Evolutionary conservation across 371 early-diverging fungal species (phyloP).

Genomic region (Mortierella sp.): DNA sequence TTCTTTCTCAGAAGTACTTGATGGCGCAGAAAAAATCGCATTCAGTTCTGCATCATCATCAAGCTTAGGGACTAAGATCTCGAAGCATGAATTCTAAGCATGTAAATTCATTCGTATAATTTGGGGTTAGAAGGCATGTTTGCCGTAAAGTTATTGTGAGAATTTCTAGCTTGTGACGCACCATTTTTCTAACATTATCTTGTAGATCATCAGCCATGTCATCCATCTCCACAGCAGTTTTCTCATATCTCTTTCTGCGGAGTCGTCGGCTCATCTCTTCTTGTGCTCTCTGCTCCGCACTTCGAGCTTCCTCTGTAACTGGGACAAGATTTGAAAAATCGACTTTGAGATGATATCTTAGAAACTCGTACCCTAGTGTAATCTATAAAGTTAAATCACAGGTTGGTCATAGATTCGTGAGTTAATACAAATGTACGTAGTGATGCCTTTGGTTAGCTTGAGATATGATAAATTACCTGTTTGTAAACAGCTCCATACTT

Average conservation of each 20-base stretch:
- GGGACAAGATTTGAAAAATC: conserved; percentile 57
- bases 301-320: conserved; percentile 48
- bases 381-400: conserved; percentile 30
- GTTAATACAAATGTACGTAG: no score
- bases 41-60: conserved; percentile 36
- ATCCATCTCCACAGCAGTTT: conserved; percentile 59
- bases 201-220: conserved; percentile 61
- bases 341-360: conserved; percentile 59
- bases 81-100: conserved; percentile 64
- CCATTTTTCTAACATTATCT: conserved; percentile 68
- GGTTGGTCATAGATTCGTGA: background rate
- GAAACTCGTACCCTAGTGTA: conserved; percentile 67
- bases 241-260: conserved; percentile 60
- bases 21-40: conserved; percentile 25
- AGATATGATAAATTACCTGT: conserved; percentile 29
- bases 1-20: background rate
- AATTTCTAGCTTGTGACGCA: conserved; percentile 6
- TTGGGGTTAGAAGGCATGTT: background rate
- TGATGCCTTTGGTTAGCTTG: background rate
- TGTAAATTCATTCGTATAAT: background rate
- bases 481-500: conserved; percentile 70
- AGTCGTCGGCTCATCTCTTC: conserved; percentile 41
- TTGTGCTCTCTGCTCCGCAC: conserved; percentile 28
- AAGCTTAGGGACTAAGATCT: conserved; percentile 67
- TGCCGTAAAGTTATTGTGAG: background rate